These are phyloP conservation scores for Ambrosia trifida DNA, from an alignment of 129 eudicot species.

Conservation along the genomic window DNA sequence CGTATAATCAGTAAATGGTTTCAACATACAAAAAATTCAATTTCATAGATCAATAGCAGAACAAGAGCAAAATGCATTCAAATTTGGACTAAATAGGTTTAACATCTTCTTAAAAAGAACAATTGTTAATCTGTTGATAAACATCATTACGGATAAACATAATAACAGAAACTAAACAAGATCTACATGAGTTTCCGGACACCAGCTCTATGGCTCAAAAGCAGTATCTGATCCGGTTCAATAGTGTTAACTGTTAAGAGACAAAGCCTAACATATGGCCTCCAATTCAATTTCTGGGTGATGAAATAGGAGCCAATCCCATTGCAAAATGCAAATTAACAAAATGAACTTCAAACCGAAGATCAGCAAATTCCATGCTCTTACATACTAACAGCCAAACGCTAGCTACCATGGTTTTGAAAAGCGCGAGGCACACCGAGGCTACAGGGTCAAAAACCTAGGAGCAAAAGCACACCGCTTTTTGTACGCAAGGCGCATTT, in stretches of 20 bases:
- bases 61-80: background rate
- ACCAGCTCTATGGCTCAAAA: background rate
- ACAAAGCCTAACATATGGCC: background rate
- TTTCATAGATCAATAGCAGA: background rate
- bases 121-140: background rate
- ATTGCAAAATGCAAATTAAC: constrained; percentile 3
- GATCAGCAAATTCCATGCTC: background rate
- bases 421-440: too few species aligned
- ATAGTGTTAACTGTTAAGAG: background rate
- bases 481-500: too few species aligned
- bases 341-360: background rate
- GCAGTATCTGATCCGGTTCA: background rate
- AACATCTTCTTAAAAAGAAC: background rate
- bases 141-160: background rate
- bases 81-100: constrained; percentile 1
- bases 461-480: too few species aligned
- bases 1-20: constrained; percentile 9
- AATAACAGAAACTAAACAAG: background rate
- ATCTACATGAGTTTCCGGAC: background rate
- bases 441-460: too few species aligned
- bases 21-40: background rate
- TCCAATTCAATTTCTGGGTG: background rate
- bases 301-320: background rate
- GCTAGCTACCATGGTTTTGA: too few species aligned
- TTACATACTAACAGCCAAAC: background rate